phyloP scores from a whole-genome alignment of 1,139 yeast species.

The Pichia sp. region DNA sequence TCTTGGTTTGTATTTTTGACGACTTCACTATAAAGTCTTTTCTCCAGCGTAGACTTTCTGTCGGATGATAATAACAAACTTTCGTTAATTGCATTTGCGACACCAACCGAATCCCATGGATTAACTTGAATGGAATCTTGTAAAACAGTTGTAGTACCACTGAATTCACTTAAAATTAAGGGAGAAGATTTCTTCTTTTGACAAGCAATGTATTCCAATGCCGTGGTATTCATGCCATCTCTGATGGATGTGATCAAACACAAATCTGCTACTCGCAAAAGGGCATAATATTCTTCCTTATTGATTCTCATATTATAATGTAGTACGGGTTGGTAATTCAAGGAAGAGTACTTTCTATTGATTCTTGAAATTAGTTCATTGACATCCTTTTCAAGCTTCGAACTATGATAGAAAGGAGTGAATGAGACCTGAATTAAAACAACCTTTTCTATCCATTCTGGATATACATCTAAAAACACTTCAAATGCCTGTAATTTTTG shows the following conservation, averaged over 20 bases:
- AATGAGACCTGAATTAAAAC: slow-evolving; percentile 89
- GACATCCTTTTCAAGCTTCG: slow-evolving; percentile 64
- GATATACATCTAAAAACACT: slow-evolving; percentile 77
- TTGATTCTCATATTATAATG: slow-evolving; percentile 89
- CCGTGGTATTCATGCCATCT: slow-evolving; percentile 96
- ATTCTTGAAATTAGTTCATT: slow-evolving; percentile 71
- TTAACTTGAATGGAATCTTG: slow-evolving; percentile 79
- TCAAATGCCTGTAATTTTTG: slow-evolving; percentile 79
- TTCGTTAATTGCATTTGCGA: slow-evolving; percentile 73
- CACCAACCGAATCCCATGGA: slow-evolving; percentile 96
- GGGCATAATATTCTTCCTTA: slow-evolving; percentile 81
- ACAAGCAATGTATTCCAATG: slow-evolving; percentile 84
- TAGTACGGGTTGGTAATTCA: slow-evolving; percentile 77
- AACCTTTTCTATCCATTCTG: slow-evolving; percentile 84
- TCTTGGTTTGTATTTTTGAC: slow-evolving; percentile 65
- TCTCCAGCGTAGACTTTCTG: slow-evolving; percentile 35
- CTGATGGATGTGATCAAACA: slow-evolving; percentile 85
- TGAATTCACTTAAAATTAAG: slow-evolving; percentile 79
- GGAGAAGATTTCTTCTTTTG: slow-evolving; percentile 72
- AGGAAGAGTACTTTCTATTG: slow-evolving; percentile 74
- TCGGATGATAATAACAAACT: slow-evolving; percentile 48
- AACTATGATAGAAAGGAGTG: slow-evolving; percentile 54
- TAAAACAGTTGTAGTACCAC: slow-evolving; percentile 81
- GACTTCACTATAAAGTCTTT: slow-evolving; percentile 54
- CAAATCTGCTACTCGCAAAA: slow-evolving; percentile 81